Percentiles rank a stretch among this genome's conserved stretches.
Evolutionary conservation across 1,139 yeast genomes (phyloP).

Genomic region (Protomyces inundatus): DNA sequence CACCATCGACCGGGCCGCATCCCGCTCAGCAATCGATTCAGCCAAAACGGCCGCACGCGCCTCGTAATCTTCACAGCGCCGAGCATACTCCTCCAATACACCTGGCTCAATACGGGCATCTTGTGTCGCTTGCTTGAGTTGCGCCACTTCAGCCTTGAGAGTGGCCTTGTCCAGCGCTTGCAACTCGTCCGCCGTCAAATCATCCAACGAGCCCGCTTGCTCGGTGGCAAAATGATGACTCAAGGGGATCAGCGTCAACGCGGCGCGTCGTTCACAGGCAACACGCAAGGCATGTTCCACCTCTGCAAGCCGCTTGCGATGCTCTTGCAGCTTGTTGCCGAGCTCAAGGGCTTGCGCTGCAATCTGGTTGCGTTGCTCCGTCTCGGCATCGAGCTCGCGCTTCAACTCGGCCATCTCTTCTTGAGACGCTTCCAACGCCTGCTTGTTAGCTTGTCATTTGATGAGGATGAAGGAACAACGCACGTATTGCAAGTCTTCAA

Average conservation of each 20-base stretch:
- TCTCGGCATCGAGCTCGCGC: conserved; percentile 49
- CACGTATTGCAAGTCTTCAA: conserved; percentile 27
- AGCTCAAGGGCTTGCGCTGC: conserved; percentile 68
- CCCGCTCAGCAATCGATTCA: conserved; percentile 61
- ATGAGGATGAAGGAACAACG: background rate
- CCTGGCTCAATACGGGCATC: conserved; percentile 65
- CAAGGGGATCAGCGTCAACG: conserved; percentile 32
- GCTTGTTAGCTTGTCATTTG: conserved; percentile 30
- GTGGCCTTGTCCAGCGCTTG: conserved; percentile 48
- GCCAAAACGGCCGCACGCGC: conserved; percentile 62
- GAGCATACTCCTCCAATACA: conserved; percentile 69
- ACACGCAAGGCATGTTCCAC: conserved; percentile 39
- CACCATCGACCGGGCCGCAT: conserved; percentile 54
- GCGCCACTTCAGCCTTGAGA: conserved; percentile 51
- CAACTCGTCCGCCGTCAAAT: conserved; percentile 52
- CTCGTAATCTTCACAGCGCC: conserved; percentile 59
- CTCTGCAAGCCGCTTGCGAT: conserved; percentile 45
- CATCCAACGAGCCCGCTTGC: conserved; percentile 25
- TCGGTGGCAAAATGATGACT: conserved; percentile 32
- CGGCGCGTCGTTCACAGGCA: conserved; percentile 34
- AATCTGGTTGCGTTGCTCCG: conserved; percentile 53
- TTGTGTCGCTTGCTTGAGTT: conserved; percentile 54
- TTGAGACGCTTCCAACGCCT: conserved; percentile 38
- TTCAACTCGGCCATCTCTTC: conserved; percentile 43
- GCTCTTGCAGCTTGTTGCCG: conserved; percentile 59